Base-by-base conservation (phyloP, 352 stramenopile species). In the Globisporangium rhizosaccharum region DNA sequence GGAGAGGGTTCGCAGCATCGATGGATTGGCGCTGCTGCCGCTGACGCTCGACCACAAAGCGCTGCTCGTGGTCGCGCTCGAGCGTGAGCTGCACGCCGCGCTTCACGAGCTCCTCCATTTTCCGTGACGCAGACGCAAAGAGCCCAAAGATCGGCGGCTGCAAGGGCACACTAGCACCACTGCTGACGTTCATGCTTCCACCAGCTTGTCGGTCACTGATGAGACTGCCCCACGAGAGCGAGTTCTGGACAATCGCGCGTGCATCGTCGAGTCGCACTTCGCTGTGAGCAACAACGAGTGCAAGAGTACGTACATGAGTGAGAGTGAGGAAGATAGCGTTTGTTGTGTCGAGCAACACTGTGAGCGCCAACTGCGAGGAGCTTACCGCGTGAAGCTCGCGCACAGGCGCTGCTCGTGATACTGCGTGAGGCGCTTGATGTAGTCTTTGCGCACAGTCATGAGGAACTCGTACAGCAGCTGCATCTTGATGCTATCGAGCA, bases 181-280 rank as follows among this genome's bases (percentile, higher is more conserved):
- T 26, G 37, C 37, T 26, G 37, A 7, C 42, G 20, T 33, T 65
- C 59, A 33, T 65, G 44, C n/a, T 37, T 47, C 46, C 67, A 14
- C 46, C 61, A 23, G n/a, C 52, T 30, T 25, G 62, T 51, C 57
- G 50, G 30, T 75, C 66, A 0, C 39, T 36, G 7, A 78, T 45
- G 41, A 73, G 49, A 41, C 33, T 63, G 23, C 63, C 62, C 72
- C 79, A 82, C 11, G 63, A 75, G 20, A 71, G 59, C 0, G 70
- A 74, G 50, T 68, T 79, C 52, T 93, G 83, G 0, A 91, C 79
- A 46, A 93, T 91, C 3, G 79, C 81, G 7, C 79, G 76, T 7
- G 81, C 83, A 57, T 91, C 81, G 49, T 87, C 76, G 33, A 90
- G 58, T 37, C 79, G 78, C 8, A 90, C 74, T 62, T 88, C 70